A percentile compares a stretch with the other conserved stretches of the same genome.
Conservation (phyloP, 129 eudicot genomes). For the Silybum marianum region DNA sequence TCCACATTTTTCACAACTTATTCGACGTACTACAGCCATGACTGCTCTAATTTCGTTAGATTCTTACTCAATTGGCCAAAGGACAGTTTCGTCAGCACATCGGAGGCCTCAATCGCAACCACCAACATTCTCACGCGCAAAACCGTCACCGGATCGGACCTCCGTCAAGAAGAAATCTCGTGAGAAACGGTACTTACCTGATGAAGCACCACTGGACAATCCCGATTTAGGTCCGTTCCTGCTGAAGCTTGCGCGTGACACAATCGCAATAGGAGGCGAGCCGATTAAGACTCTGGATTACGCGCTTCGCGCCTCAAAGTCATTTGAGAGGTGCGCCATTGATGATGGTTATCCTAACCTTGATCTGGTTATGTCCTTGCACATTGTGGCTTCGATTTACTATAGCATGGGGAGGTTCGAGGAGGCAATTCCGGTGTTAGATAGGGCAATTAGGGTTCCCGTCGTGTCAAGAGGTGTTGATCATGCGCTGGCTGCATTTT, state of each 20-base stretch:
- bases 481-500: conserved; percentile 92
- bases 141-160: conserved; percentile 89
- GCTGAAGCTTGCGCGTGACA: conserved; percentile 82
- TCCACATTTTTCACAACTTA: too few relatives aligned
- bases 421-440: conserved; percentile 90
- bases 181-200: conserved; percentile 42
- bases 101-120: conserved; percentile 77
- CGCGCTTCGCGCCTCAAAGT: conserved; percentile 83
- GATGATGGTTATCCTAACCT: conserved; percentile 76
- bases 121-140: conserved; percentile 85
- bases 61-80: conserved; percentile 43
- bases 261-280: conserved; percentile 89
- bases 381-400: conserved; percentile 93
- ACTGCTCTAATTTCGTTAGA: not conserved
- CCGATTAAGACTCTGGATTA: conserved; percentile 82
- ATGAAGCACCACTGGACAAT: conserved; percentile 72
- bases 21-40: not conserved
- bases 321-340: conserved; percentile 72
- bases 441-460: conserved; percentile 86
- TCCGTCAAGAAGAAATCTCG: conserved; percentile 85
- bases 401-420: conserved; percentile 90
- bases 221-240: conserved; percentile 96
- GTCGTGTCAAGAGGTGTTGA: conserved; percentile 77
- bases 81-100: conserved; percentile 51
- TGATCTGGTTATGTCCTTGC: conserved; percentile 92